phyloP scores from a whole-genome alignment of 306 rosid genomes.

The Luffa acutangula region DNA sequence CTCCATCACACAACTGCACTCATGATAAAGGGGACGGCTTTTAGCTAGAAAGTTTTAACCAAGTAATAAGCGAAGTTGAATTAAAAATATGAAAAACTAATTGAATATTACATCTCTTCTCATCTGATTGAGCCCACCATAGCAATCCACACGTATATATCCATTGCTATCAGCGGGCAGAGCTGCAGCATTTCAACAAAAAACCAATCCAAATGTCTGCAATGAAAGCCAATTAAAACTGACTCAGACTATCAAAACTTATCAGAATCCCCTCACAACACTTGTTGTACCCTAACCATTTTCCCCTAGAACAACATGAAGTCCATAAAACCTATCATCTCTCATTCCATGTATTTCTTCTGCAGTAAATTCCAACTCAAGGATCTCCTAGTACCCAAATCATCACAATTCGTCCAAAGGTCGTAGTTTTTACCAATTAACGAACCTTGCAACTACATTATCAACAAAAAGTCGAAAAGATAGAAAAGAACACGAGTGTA shows the following conservation, averaged over 20 bases:
- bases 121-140: slow-evolving; percentile 93
- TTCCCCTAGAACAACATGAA: background rate
- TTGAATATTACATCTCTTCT: slow-evolving; percentile 79
- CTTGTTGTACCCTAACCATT: background rate
- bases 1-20: slow-evolving; percentile 87
- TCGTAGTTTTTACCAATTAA: background rate
- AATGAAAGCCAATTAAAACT: slow-evolving; percentile 61
- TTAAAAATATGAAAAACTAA: background rate
- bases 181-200: slow-evolving; percentile 72
- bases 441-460: background rate
- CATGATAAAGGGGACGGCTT: slow-evolving; percentile 10
- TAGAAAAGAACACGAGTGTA: background rate
- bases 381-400: background rate
- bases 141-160: slow-evolving; percentile 89
- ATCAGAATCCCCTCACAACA: background rate
- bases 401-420: background rate
- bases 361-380: background rate
- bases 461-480: background rate
- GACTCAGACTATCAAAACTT: slow-evolving; percentile 33
- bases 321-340: background rate
- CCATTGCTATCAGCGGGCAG: slow-evolving; percentile 61
- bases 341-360: background rate
- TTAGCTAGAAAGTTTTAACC: slow-evolving; percentile 15
- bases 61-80: background rate
- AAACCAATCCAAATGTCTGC: slow-evolving; percentile 60